Conservation (phyloP, 2,329 filamentous ascomycete species). For the Pseudogymnoascus verrucosus region DNA sequence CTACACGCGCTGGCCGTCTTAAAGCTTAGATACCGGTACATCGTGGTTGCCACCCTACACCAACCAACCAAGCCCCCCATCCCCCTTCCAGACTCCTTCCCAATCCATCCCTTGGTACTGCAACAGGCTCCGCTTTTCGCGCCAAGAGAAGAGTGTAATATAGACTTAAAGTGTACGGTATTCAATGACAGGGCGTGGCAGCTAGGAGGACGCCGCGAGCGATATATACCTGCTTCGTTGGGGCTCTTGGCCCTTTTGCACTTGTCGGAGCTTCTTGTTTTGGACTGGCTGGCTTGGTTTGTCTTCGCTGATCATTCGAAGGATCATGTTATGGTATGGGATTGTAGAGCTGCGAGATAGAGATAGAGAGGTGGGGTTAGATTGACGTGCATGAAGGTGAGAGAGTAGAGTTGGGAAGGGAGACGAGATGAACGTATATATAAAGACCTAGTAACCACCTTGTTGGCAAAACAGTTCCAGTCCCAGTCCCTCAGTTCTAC, state of each 20-base stretch:
- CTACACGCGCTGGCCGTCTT: neutral
- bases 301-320: neutral
- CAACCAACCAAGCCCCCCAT: neutral
- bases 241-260: conserved; percentile 4
- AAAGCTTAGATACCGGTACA: neutral
- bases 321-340: neutral
- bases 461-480: neutral
- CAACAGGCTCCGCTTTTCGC: neutral
- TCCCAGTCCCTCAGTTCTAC: neutral
- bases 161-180: neutral
- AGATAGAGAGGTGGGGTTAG: neutral
- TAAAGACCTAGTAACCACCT: neutral
- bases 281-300: neutral
- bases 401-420: neutral
- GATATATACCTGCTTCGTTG: neutral
- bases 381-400: neutral
- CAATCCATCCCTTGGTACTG: neutral
- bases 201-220: neutral
- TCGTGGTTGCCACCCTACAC: neutral
- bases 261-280: neutral
- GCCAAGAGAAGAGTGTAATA: neutral
- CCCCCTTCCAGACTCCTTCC: neutral
- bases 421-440: neutral
- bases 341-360: neutral
- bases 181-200: neutral